Conservation (phyloP, 352 stramenopile species). For the Phytopythium boreale region DNA sequence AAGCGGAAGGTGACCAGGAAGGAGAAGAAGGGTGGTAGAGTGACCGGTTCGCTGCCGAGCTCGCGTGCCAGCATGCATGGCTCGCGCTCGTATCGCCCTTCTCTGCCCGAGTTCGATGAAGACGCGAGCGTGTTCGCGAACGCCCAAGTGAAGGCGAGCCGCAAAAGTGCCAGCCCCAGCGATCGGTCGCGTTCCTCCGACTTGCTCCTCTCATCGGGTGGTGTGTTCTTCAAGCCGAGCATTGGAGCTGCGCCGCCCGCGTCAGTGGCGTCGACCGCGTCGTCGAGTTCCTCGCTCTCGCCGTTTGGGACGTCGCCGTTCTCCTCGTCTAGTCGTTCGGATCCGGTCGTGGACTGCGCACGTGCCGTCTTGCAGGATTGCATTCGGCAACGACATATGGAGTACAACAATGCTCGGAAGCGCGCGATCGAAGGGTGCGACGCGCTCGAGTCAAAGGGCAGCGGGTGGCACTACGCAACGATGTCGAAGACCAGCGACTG, state of each 20-base stretch:
- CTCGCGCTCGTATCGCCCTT: not conserved
- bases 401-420: constrained; percentile 58
- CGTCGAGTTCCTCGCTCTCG: constrained; percentile 9
- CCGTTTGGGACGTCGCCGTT: constrained; percentile 27
- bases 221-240: not conserved
- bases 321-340: constrained; percentile 5
- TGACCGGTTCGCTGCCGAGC: not conserved
- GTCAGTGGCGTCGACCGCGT: constrained; percentile 40
- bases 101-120: constrained; percentile 8
- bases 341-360: constrained; percentile 60
- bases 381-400: constrained; percentile 53
- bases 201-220: not conserved
- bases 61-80: not conserved
- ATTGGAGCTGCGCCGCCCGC: not conserved
- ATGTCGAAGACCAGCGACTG: constrained; percentile 42
- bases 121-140: not conserved
- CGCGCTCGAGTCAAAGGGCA: constrained; percentile 31
- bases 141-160: constrained; percentile 1
- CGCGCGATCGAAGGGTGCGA: constrained; percentile 57
- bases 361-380: constrained; percentile 70
- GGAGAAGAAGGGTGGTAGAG: constrained; percentile 35
- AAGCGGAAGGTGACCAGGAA: constrained; percentile 32
- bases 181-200: not conserved
- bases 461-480: constrained; percentile 25
- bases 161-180: not conserved